Evolutionary conservation across 2,329 filamentous ascomycete genomes (phyloP).

Genomic region (Colletotrichum sp.): DNA sequence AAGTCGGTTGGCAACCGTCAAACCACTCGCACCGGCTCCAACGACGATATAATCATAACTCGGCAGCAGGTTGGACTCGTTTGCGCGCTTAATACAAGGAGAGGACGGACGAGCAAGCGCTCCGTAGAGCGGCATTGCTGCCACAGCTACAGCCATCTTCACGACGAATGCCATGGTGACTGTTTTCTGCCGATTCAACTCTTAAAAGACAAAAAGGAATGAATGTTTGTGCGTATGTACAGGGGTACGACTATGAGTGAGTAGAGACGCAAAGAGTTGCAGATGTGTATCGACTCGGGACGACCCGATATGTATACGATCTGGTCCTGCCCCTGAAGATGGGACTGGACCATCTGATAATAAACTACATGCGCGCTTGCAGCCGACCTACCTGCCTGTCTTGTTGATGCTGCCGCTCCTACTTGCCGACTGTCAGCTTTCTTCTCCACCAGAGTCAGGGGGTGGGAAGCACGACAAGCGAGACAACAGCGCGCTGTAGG

Average conservation of each 20-base stretch:
- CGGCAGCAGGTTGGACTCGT: not conserved
- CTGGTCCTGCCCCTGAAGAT: not conserved
- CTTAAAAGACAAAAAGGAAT: not conserved
- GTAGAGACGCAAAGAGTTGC: not conserved
- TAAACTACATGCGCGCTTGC: not conserved
- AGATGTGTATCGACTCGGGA: not conserved
- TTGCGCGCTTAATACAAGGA: not conserved
- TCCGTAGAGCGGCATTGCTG: slow-evolving; percentile 13
- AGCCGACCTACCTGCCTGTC: not conserved
- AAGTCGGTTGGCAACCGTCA: slow-evolving; percentile 39
- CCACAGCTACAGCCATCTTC: slow-evolving; percentile 13
- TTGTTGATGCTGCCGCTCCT: not conserved
- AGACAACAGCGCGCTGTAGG: not conserved
- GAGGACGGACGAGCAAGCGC: slow-evolving; percentile 8
- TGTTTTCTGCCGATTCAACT: not conserved
- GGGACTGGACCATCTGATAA: not conserved
- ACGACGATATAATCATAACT: slow-evolving; percentile 37
- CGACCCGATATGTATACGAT: slow-evolving; percentile 1
- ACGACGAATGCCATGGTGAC: not conserved
- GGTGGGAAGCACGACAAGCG: not conserved
- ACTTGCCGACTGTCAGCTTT: not conserved
- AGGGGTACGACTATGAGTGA: not conserved
- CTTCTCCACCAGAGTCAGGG: slow-evolving; percentile 8
- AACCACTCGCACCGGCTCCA: slow-evolving; percentile 39
- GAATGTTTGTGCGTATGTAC: slow-evolving; percentile 4